Conservation (phyloP, 495 filamentous ascomycete species). For the Lindgomyces ingoldianus region DNA sequence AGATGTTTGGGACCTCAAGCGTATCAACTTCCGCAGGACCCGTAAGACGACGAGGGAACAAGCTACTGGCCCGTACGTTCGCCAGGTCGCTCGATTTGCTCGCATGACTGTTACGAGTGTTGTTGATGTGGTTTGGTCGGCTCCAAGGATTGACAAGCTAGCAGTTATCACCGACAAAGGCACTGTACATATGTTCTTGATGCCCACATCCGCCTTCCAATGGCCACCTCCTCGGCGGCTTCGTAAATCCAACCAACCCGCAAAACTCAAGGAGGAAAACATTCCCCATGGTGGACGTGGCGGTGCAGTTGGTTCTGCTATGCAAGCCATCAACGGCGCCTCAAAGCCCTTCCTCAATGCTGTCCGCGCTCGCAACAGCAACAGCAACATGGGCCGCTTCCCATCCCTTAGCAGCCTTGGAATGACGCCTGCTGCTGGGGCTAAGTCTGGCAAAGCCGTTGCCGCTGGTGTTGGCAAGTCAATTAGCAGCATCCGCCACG, state of each 20-base stretch:
- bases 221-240: conserved; percentile 82
- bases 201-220: conserved; percentile 77
- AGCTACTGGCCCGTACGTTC: conserved; percentile 59
- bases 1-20: conserved; percentile 91
- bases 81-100: conserved; percentile 81
- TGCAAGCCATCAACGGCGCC: conserved; percentile 36
- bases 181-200: conserved; percentile 88
- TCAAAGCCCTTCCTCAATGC: conserved; percentile 31
- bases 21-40: conserved; percentile 57
- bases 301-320: conserved; percentile 34
- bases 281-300: conserved; percentile 18
- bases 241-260: conserved; percentile 15
- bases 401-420: conserved; percentile 55
- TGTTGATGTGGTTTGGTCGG: conserved; percentile 84
- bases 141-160: conserved; percentile 74
- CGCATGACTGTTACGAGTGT: conserved; percentile 89
- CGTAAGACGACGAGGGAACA: conserved; percentile 30
- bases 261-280: conserved; percentile 33
- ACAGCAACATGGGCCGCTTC: conserved; percentile 45
- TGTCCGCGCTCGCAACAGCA: conserved; percentile 41
- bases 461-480: conserved; percentile 82
- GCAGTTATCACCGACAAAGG: conserved; percentile 88
- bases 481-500: conserved; percentile 75
- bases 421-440: conserved; percentile 66
- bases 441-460: conserved; percentile 73